Evolutionary conservation across 495 filamentous ascomycete genomes (phyloP).

Genomic region (Aspergillus hancockii): DNA sequence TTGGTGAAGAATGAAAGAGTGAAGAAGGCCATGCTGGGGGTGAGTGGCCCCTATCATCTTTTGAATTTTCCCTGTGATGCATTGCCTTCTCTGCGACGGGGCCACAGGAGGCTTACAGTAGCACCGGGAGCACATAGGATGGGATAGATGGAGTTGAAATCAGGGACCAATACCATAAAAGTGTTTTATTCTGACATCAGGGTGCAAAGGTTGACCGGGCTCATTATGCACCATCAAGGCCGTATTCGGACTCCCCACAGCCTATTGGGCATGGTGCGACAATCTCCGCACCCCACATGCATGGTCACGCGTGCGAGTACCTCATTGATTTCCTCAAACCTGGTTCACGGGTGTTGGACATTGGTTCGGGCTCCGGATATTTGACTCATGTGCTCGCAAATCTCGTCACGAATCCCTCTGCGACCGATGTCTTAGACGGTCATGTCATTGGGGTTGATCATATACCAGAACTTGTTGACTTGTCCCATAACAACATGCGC

Average conservation of each 20-base stretch:
- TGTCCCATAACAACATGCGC: conserved; percentile 71
- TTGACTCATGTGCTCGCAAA: conserved; percentile 87
- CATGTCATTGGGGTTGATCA: conserved; percentile 86
- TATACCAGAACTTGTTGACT: conserved; percentile 72
- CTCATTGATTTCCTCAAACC: conserved; percentile 61
- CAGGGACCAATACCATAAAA: not conserved
- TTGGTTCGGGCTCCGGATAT: conserved; percentile 90
- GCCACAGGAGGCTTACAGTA: too few species aligned
- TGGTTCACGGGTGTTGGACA: conserved; percentile 70
- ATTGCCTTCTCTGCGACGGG: not conserved
- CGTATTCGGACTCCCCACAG: conserved; percentile 92
- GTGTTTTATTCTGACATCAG: conserved; percentile 18
- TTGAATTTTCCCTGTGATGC: not conserved
- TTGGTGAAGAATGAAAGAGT: conserved; percentile 73
- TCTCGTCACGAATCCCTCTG: conserved; percentile 57
- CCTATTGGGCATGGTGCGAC: conserved; percentile 84
- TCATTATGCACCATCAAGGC: conserved; percentile 69
- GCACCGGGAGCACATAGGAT: not conserved
- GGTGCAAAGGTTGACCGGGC: conserved; percentile 79
- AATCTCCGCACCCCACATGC: conserved; percentile 97
- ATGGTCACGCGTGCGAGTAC: conserved; percentile 74
- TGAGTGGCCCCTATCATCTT: conserved; percentile 33
- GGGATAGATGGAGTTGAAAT: too few species aligned
- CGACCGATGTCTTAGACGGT: conserved; percentile 36
- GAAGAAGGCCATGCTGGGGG: conserved; percentile 75